Base-by-base conservation (phyloP, 441 rosid species). In the Gossypium laxum region DNA sequence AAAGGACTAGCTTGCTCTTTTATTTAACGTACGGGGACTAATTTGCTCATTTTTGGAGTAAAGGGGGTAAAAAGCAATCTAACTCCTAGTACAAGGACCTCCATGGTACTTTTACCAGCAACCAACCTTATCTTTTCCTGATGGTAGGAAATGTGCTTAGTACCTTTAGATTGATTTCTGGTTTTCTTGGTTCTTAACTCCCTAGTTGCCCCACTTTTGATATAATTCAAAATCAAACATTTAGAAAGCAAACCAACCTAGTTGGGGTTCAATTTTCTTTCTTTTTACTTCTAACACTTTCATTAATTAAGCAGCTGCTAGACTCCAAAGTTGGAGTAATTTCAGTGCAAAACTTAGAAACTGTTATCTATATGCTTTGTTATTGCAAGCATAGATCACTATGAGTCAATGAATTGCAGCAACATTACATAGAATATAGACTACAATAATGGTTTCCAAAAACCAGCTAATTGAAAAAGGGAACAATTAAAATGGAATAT, bases 121-220 rank as follows among this genome's bases (percentile, higher is more conserved):
- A 66, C 50, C 32, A 68, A 38, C 77, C 83, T 71, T 75, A 80
- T 80, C 82, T 68, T 68, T 19, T 80, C 45, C 72, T 43, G 60
- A 34, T 30, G 24, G 19, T 24, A 7, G 67, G 61, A 72, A 60
- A 65, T 21, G 41, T 55, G 26, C 17, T 66, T 28, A 45, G 57
- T 70, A 32, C 5, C 15, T 61, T 52, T 43, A 58, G 45, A 41
- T 26, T 41, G 24, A 14, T 63, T 43, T 63, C 22, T 41, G 21
- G 17, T 14, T 12, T 4, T 52, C 67, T 51, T 62, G 14, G 54
- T 51, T 47, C 50, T 47, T 22, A 14, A 19, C 55, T 59, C 38
- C 26, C 62, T 38, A 7, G 30, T 4, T 41, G 30, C 11, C 60
- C 59, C 59, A 67, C 71, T 67, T 28, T 26, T 26, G 22, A n/a